A percentile compares a stretch with the other conserved stretches of the same genome.
Evolutionary conservation across 495 filamentous ascomycete species (phyloP).

Genomic region (Friedmanniomyces simplex): DNA sequence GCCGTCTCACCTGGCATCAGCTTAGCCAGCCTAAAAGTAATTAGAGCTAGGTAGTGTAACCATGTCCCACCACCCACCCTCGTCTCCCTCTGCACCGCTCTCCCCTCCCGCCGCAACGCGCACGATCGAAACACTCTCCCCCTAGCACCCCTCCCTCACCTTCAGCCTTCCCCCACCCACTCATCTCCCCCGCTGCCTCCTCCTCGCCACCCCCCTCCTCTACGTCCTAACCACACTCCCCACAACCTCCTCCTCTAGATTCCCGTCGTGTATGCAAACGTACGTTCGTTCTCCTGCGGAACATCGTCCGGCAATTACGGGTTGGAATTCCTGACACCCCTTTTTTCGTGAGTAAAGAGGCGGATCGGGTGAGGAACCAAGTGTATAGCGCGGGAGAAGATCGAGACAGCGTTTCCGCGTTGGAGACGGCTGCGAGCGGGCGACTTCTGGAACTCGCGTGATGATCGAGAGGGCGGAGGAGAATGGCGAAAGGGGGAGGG

Average conservation of each 20-base stretch:
- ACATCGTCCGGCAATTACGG: not conserved
- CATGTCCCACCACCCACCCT: too few species aligned
- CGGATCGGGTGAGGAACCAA: not conserved
- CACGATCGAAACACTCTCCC: too few species aligned
- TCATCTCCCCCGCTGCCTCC: not conserved
- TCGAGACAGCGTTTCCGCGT: constrained; percentile 5
- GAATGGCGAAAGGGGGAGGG: constrained; percentile 5
- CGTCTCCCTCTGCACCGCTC: too few species aligned
- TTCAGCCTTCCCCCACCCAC: not conserved
- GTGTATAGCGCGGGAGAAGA: constrained; percentile 2
- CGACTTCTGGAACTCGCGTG: constrained; percentile 18
- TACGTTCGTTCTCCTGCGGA: not conserved
- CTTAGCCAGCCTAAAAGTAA: too few species aligned
- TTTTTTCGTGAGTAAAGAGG: constrained; percentile 1
- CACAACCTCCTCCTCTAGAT: constrained; percentile 19
- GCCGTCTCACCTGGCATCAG: too few species aligned
- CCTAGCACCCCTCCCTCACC: not conserved
- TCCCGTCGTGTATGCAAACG: not conserved
- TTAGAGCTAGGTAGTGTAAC: too few species aligned
- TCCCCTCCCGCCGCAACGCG: too few species aligned
- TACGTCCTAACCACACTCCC: not conserved
- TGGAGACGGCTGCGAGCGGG: not conserved
- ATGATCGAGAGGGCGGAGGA: constrained; percentile 11
- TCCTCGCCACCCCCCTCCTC: not conserved
- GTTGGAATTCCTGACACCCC: not conserved